Percentiles rank a stretch among this genome's conserved stretches.
phyloP scores from a whole-genome alignment of 2,329 filamentous ascomycete species.

The Clonostachys sp. region DNA sequence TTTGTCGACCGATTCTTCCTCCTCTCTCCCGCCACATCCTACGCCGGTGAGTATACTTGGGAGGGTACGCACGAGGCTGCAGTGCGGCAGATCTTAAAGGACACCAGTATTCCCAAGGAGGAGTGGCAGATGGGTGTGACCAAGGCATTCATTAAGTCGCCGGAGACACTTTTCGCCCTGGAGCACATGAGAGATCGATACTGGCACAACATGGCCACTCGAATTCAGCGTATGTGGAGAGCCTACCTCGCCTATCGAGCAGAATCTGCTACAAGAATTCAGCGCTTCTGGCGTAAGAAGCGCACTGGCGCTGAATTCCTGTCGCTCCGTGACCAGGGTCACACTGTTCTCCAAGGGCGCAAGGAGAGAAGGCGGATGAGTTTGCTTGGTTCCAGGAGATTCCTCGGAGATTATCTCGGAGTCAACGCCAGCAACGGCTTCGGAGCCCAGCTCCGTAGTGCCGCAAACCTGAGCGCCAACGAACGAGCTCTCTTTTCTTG shows the following conservation, averaged over 20 bases:
- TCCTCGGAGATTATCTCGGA: conserved; percentile 92
- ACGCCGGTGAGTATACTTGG: conserved; percentile 97
- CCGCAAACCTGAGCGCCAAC: conserved; percentile 64
- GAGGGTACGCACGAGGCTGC: conserved; percentile 82
- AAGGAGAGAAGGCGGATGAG: conserved; percentile 93
- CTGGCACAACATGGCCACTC: conserved; percentile 99
- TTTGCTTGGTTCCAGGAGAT: conserved; percentile 84
- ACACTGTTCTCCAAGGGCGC: conserved; percentile 72
- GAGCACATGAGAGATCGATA: conserved; percentile 98
- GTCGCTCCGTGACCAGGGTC: conserved; percentile 82
- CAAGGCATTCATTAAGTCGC: conserved; percentile 97
- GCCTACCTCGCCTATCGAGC: conserved; percentile 90
- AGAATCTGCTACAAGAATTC: conserved; percentile 90
- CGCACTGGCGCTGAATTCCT: conserved; percentile 86
- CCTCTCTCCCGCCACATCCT: conserved; percentile 88
- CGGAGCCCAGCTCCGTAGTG: conserved; percentile 74
- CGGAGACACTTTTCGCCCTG: conserved; percentile 91
- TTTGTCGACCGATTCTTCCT: conserved; percentile 98
- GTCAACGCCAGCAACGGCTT: conserved; percentile 76
- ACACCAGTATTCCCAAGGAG: conserved; percentile 90
- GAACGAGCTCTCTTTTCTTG: conserved; percentile 86
- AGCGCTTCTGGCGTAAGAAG: conserved; percentile 93
- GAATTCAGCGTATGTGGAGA: conserved; percentile 95
- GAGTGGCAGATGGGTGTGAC: conserved; percentile 97
- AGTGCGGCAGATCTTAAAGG: conserved; percentile 88